phyloP scores from a whole-genome alignment of 352 stramenopile genomes.

The Phytophthora palmivora region DNA sequence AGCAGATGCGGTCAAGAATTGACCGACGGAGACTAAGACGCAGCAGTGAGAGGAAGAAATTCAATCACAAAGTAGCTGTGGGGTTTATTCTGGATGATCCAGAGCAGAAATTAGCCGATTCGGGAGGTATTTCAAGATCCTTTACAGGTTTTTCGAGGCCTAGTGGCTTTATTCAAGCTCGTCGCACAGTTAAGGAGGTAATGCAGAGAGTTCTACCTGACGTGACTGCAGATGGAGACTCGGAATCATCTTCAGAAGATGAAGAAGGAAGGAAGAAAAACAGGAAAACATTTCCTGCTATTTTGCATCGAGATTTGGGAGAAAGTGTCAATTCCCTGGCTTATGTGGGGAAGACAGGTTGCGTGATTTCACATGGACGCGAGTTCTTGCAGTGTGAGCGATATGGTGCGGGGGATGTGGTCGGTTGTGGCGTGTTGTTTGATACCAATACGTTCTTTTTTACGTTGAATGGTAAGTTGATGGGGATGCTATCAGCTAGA shows the following conservation, averaged over 20 bases:
- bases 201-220: constrained; percentile 33
- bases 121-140: background rate
- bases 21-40: constrained; percentile 47
- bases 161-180: constrained; percentile 18
- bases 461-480: constrained; percentile 64
- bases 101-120: constrained; percentile 6
- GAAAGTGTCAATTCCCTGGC: constrained; percentile 48
- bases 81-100: constrained; percentile 51
- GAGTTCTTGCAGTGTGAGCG: constrained; percentile 56
- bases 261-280: constrained; percentile 27
- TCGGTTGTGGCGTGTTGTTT: constrained; percentile 64
- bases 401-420: constrained; percentile 61
- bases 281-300: constrained; percentile 11
- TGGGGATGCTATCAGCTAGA: constrained; percentile 50
- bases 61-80: constrained; percentile 54
- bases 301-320: constrained; percentile 52
- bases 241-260: constrained; percentile 19
- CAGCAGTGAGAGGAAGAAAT: constrained; percentile 41
- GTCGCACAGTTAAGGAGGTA: constrained; percentile 33
- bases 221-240: constrained; percentile 3
- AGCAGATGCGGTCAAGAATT: constrained; percentile 49
- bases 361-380: constrained; percentile 56
- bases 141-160: constrained; percentile 11
- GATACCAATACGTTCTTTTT: constrained; percentile 80
- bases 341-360: constrained; percentile 62